Base-by-base conservation (phyloP, 2,329 filamentous ascomycete species). In the Colletotrichum acutatum region DNA sequence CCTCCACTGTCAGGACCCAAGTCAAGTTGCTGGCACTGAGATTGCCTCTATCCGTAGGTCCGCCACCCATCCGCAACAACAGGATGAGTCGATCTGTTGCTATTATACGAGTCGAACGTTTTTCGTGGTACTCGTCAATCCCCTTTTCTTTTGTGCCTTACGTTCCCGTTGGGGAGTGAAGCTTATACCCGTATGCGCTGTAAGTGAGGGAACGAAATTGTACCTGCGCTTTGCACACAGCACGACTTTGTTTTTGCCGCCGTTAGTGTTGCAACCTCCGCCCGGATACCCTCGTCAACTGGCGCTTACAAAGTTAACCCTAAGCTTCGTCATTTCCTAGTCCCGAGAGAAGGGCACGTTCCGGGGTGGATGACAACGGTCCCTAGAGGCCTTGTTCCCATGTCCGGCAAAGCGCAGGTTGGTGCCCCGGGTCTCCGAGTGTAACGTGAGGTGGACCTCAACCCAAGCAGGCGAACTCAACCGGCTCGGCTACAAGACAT, bases 281-380 rank as follows among this genome's bases (percentile, higher is more conserved):
- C 56, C 53, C 42, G 60, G 60, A 60, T 24, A 65, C 70, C 70
- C 70, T 72, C 66, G 70, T 70, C 66, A 59, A 69, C 42, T 46
- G 60, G 60, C 66, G 70, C 70, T 72, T 72, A 72, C 70, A 70
- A 61, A 32, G 26, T 65, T 61, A 32, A 72, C 70, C 60, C 70
- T 70, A 72, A 72, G 70, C 70, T 34, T 70, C 66, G 70, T 72
- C 70, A 70, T 70, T 60, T 72, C 66, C 46, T 72, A 56, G 70
- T 70, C 34, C 66, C 70, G 70, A 70, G 59, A 37, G 46, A 61
- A 60, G 66, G 66, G 70, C 59, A 60, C 53, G 59, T 54, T 26
- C 65, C 58, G 42, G 66, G 65, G 58, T 52, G 12, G 46, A 49
- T 32, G 66, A 69, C 59, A 72, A 63, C 70, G 60, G 42, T 60